Percentiles rank a stretch among this genome's conserved stretches.
Conservation (phyloP, 768 basidiomycete species). For the Neoboletus subvelutipes region DNA sequence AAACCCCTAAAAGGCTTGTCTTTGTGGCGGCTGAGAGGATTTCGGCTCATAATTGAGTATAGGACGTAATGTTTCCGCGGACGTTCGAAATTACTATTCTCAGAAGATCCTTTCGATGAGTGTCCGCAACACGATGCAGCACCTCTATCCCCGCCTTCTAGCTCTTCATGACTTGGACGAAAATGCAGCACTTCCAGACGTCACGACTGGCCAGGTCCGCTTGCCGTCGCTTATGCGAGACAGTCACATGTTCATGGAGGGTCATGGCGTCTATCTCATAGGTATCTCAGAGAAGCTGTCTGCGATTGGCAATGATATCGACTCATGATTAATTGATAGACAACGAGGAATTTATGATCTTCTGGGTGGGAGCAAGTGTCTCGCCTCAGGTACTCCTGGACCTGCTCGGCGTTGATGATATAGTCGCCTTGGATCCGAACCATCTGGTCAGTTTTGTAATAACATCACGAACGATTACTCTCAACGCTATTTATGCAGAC, state of each 20-base stretch:
- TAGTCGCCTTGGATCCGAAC: conserved; percentile 60
- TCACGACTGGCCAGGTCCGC: conserved; percentile 53
- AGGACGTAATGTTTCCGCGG: conserved; percentile 90
- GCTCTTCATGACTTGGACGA: conserved; percentile 85
- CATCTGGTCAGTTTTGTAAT: conserved; percentile 52
- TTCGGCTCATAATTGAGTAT: conserved; percentile 7
- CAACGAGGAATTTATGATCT: conserved; percentile 81
- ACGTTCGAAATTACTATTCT: conserved; percentile 85
- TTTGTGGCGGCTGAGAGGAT: not conserved
- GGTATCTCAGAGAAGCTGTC: conserved; percentile 47
- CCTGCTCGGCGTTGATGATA: conserved; percentile 81
- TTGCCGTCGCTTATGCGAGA: conserved; percentile 79
- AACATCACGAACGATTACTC: not conserved
- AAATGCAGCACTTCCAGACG: conserved; percentile 65
- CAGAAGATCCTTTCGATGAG: conserved; percentile 72
- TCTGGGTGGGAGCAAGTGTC: conserved; percentile 87
- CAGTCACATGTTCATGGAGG: conserved; percentile 86
- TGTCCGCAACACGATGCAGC: conserved; percentile 66
- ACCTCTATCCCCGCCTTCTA: conserved; percentile 86
- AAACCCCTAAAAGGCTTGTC: conserved; percentile 88
- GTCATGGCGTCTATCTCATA: conserved; percentile 88
- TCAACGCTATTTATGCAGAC: conserved; percentile 43
- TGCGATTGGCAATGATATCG: conserved; percentile 15
- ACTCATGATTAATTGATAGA: conserved; percentile 45
- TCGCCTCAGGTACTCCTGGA: conserved; percentile 83